Conservation (phyloP, 768 basidiomycete genomes). For the Pulveroboletus frians region DNA sequence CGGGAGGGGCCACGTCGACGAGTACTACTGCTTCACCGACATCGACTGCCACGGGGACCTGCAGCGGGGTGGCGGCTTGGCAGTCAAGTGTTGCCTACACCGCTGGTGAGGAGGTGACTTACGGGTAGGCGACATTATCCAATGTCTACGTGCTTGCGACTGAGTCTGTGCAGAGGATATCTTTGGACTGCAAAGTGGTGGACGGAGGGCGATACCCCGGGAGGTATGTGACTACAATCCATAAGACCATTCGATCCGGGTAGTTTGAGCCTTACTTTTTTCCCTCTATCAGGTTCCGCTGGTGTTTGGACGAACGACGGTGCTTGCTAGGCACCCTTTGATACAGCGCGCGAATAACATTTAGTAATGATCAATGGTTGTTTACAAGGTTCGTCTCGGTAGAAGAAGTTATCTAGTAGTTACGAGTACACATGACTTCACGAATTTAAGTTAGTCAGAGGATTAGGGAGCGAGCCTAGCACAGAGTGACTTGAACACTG, state of each 20-base stretch:
- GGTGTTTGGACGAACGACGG: slow-evolving; percentile 58
- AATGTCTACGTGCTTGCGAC: neutral
- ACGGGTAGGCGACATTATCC: slow-evolving; percentile 36
- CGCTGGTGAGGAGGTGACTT: slow-evolving; percentile 49
- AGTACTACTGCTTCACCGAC: slow-evolving; percentile 13
- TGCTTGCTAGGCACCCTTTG: slow-evolving; percentile 33
- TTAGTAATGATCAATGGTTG: neutral
- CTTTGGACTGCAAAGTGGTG: slow-evolving; percentile 57
- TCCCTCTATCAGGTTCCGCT: slow-evolving; percentile 34
- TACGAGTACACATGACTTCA: neutral
- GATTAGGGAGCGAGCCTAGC: neutral
- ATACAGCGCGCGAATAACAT: neutral
- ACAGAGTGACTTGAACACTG: neutral
- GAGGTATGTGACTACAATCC: slow-evolving; percentile 24
- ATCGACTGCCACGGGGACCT: slow-evolving; percentile 32
- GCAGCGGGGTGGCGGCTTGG: slow-evolving; percentile 49
- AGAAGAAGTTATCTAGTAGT: neutral
- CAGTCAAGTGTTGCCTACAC: slow-evolving; percentile 40
- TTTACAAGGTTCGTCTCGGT: neutral
- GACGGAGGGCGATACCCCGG: slow-evolving; percentile 52
- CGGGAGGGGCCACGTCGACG: slow-evolving; percentile 6
- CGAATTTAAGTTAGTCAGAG: neutral
- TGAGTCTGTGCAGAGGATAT: slow-evolving; percentile 15
- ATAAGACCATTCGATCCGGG: neutral
- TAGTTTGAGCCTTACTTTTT: neutral